Conservation (phyloP, 768 basidiomycete species). For the Pisolithus orientalis region DNA sequence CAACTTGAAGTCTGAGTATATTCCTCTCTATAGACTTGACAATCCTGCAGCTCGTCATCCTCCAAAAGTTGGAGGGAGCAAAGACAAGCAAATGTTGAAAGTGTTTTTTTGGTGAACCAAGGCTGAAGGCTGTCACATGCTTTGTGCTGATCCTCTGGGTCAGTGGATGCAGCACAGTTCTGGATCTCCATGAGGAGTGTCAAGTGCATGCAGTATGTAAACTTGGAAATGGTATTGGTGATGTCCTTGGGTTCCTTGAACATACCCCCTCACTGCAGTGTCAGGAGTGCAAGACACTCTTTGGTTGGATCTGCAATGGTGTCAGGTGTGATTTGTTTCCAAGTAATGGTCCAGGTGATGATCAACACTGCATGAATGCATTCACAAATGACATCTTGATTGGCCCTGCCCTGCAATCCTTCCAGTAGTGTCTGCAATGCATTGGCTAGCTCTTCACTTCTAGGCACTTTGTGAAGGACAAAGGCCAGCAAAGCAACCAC, state of each 20-base stretch:
- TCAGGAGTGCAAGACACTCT: neutral
- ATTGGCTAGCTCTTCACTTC: no score
- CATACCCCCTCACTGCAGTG: neutral
- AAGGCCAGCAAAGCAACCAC: no score
- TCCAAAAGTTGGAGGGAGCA: no score
- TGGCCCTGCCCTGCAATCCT: no score
- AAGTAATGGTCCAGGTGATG: neutral
- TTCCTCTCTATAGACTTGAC: no score
- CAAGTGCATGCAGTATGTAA: conserved; percentile 4
- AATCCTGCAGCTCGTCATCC: no score
- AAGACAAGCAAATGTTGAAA: neutral
- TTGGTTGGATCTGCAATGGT: neutral
- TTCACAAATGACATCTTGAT: neutral
- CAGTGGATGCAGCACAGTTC: neutral
- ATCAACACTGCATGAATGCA: neutral
- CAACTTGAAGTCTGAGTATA: no score
- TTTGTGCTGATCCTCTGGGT: neutral
- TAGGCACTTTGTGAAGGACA: no score
- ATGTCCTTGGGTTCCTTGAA: neutral
- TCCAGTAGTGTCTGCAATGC: no score
- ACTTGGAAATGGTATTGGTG: conserved; percentile 1
- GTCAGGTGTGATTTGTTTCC: neutral
- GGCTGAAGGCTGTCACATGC: neutral
- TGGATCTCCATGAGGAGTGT: neutral
- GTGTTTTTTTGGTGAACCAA: neutral